Evolutionary conservation across 108 stramenopile genomes (phyloP).

Genomic region (Nannochloropsis granulata): DNA sequence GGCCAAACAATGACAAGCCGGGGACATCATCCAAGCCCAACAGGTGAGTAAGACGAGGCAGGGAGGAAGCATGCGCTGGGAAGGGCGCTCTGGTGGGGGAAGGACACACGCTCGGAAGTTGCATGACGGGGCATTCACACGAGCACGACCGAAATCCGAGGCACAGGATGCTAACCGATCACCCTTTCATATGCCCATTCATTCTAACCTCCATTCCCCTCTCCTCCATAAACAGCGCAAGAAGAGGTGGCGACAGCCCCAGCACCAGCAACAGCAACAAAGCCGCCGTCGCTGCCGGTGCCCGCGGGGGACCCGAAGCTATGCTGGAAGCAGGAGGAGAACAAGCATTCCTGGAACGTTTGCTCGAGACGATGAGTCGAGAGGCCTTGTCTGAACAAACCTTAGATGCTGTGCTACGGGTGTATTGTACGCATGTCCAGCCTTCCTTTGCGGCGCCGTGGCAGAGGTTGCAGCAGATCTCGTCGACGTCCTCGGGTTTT

Average conservation of each 20-base stretch:
- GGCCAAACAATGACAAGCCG: background rate
- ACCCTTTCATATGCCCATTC: too few species aligned
- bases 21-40: background rate
- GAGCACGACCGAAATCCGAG: too few species aligned
- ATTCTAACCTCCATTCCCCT: too few species aligned
- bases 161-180: too few species aligned
- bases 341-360: background rate
- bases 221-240: too few species aligned
- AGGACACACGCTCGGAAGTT: too few species aligned
- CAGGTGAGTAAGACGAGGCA: too few species aligned
- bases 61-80: too few species aligned
- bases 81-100: too few species aligned
- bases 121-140: too few species aligned
- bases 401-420: background rate
- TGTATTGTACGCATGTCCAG: slow-evolving; percentile 29
- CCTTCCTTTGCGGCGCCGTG: slow-evolving; percentile 31
- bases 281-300: background rate
- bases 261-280: background rate
- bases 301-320: background rate
- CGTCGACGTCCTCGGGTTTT: slow-evolving; percentile 31
- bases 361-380: background rate
- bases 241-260: background rate
- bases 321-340: background rate
- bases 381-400: background rate
- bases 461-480: slow-evolving; percentile 31